Evolutionary conservation across 345 rosid species (phyloP).

Genomic region (Pugionium cornutum): DNA sequence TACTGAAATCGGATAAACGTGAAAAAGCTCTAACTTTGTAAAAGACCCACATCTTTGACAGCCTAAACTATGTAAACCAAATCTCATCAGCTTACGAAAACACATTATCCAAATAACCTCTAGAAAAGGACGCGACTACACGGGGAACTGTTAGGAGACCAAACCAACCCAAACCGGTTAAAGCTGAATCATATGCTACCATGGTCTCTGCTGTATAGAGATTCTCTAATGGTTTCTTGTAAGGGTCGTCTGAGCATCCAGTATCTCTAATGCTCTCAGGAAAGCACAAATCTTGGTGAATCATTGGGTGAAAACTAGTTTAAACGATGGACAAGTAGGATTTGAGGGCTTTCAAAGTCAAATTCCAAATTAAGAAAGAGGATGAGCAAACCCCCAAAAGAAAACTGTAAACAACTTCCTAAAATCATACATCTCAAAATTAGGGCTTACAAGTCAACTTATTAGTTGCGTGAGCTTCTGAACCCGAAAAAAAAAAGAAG

Average conservation of each 20-base stretch:
- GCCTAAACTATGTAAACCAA: background rate
- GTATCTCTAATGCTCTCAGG: background rate
- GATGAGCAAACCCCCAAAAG: conserved; percentile 1
- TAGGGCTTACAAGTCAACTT: conserved; percentile 35
- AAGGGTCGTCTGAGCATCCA: background rate
- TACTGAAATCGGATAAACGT: background rate
- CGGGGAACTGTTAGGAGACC: background rate
- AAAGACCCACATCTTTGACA: background rate
- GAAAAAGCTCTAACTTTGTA: background rate
- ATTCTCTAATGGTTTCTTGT: conserved; percentile 7
- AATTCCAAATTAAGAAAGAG: conserved; percentile 9
- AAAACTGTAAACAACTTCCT: conserved; percentile 2
- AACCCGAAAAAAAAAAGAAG: conserved; percentile 12
- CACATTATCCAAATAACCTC: conserved; percentile 7
- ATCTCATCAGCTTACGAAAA: conserved; percentile 6
- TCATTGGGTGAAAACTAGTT: background rate
- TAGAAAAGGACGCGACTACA: background rate
- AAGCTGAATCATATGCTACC: background rate
- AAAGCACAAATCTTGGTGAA: conserved; percentile 21
- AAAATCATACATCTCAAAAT: conserved; percentile 15
- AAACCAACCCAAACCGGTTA: background rate
- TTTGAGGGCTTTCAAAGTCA: no score
- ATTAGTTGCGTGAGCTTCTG: conserved; percentile 2
- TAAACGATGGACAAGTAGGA: background rate
- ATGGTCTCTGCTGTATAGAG: no score